Evolutionary conservation across 805 yeast species (phyloP), one percentile per base, ranked within the genome.

Genomic region (Candida nitratophila): DNA sequence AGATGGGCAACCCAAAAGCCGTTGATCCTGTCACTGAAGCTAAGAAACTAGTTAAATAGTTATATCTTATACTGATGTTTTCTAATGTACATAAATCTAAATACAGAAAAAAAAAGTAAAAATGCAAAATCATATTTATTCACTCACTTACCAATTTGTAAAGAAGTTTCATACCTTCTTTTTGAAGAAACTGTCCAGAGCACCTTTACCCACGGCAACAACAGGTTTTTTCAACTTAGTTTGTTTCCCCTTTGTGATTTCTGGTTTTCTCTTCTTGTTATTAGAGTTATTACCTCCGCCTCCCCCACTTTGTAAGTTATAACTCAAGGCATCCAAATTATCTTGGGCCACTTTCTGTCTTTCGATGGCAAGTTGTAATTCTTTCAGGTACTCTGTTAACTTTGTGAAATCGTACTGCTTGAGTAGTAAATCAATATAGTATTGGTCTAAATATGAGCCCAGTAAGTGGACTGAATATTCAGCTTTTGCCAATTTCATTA

Each of bases 141-240:
- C n/a, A n/a, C n/a, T n/a, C n/a, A n/a, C n/a, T n/a, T n/a, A n/a
- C n/a, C n/a, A n/a, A n/a, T n/a, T n/a, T n/a, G n/a, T n/a, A n/a
- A n/a, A n/a, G n/a, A n/a, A n/a, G n/a, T n/a, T 10, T 16, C 29
- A 26, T 32, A 43, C 30, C 40, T 52, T 54, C 37, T 65, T 74
- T 50, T 71, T 77, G 59, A 81, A 83, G 50, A 84, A 81, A 43
- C 77, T 74, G 55, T 84, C 91, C 24, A 84, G 63, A 1, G 88
- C 86, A 1, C 93, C 89, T 51, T 68, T 76, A 1, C 83, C 83
- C 1, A 68, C 66, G 1, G 76, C 77, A 2, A 77, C 78, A 46
- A 68, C 70, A 26, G 59, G 61, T 11, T 51, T 60, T 39, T 60
- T 63, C 53, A 64, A 70, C 38, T 54, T 63, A 1, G 52, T 51